Conservation (phyloP, 2,329 filamentous ascomycete species). For the Exophiala sp. region DNA sequence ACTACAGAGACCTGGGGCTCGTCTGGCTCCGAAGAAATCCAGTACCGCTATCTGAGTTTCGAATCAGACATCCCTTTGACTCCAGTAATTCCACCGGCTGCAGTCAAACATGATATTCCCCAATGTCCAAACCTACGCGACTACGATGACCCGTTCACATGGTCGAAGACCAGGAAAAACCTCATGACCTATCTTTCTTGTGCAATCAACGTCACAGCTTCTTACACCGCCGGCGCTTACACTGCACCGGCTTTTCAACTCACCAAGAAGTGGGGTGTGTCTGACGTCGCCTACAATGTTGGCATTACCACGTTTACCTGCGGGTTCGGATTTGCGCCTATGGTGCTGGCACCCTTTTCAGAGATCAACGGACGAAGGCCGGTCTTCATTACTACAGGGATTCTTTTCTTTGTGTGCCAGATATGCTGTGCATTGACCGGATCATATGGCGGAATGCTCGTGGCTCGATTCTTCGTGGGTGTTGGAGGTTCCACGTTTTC, state of each 20-base stretch:
- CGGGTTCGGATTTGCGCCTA: constrained; percentile 79
- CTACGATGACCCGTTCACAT: constrained; percentile 69
- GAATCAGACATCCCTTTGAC: constrained; percentile 22
- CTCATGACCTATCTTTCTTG: constrained; percentile 72
- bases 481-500: constrained; percentile 69
- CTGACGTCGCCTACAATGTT: constrained; percentile 60
- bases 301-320: constrained; percentile 76
- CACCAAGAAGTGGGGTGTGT: constrained; percentile 62
- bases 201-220: constrained; percentile 70
- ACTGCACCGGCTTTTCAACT: constrained; percentile 66
- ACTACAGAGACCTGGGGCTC: neutral
- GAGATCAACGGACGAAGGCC: constrained; percentile 85
- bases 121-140: constrained; percentile 59
- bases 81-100: constrained; percentile 15
- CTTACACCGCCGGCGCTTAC: constrained; percentile 78
- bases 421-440: constrained; percentile 69
- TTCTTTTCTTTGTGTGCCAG: constrained; percentile 65
- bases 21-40: constrained; percentile 12
- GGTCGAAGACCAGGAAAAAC: constrained; percentile 68
- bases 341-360: constrained; percentile 82
- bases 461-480: constrained; percentile 69
- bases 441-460: constrained; percentile 67
- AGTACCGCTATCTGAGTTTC: constrained; percentile 26
- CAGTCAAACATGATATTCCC: constrained; percentile 14
- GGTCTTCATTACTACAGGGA: constrained; percentile 71